Evolutionary conservation across 164 flowering plant genomes (phyloP).

Genomic region (Nymphaea thermarum): DNA sequence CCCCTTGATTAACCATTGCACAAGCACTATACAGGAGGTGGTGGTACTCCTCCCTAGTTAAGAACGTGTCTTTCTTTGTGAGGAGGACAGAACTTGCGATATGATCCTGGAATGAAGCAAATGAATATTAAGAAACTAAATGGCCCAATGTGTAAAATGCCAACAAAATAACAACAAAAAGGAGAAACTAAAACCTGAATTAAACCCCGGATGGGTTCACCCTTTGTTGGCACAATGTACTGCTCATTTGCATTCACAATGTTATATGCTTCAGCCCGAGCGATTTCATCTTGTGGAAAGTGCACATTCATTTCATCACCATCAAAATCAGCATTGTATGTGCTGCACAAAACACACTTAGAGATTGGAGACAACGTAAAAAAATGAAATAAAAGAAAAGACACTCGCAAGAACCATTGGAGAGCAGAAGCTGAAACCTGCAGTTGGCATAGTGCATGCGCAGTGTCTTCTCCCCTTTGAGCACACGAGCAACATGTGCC

Average conservation of each 20-base stretch:
- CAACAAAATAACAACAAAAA: not conserved
- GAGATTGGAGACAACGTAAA: not conserved
- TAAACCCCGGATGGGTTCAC: slow-evolving; percentile 80
- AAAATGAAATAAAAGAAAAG: not conserved
- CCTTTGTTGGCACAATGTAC: slow-evolving; percentile 85
- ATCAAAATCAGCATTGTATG: slow-evolving; percentile 99
- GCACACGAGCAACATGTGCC: slow-evolving; percentile 92
- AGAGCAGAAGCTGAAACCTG: slow-evolving; percentile 35
- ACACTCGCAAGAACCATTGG: not conserved
- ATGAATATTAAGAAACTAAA: not conserved
- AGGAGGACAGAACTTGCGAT: slow-evolving; percentile 75
- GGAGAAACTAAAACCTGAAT: slow-evolving; percentile 58
- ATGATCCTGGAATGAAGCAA: slow-evolving; percentile 55
- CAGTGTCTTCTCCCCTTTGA: slow-evolving; percentile 85
- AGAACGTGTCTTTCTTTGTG: slow-evolving; percentile 82
- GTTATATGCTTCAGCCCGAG: slow-evolving; percentile 88
- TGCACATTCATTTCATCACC: slow-evolving; percentile 99
- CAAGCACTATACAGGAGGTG: slow-evolving; percentile 77
- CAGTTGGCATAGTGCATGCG: slow-evolving; percentile 99
- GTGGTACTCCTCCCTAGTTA: slow-evolving; percentile 48
- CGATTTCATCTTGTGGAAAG: slow-evolving; percentile 98
- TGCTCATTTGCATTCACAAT: slow-evolving; percentile 95
- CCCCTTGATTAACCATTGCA: slow-evolving; percentile 19
- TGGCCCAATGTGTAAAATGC: not conserved
- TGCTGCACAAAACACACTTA: slow-evolving; percentile 25